Percentiles rank a stretch among this genome's conserved stretches.
These are phyloP conservation scores for Mycosarcoma maydis DNA, from an alignment of 1,284 basidiomycete species.

Conservation along the genomic window DNA sequence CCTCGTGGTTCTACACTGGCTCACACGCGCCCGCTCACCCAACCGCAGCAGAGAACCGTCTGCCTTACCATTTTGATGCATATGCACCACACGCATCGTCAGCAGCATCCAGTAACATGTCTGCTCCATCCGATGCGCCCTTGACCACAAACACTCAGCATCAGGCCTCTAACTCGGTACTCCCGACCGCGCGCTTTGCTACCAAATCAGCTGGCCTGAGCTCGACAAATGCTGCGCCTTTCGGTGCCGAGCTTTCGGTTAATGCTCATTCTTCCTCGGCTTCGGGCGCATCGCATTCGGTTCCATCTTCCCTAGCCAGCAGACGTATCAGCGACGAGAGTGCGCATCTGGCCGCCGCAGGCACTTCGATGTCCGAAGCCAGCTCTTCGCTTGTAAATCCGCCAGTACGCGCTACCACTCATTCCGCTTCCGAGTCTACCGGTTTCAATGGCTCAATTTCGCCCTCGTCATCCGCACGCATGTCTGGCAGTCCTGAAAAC, in stretches of 20 bases:
- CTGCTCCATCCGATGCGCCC: conserved; percentile 7
- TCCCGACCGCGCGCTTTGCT: not conserved
- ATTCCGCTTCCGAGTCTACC: conserved; percentile 14
- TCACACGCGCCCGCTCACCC: conserved; percentile 4
- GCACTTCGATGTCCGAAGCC: conserved; percentile 8
- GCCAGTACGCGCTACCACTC: conserved; percentile 5
- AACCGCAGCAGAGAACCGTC: not conserved
- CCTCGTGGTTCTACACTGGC: conserved; percentile 26
- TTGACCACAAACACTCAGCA: not conserved
- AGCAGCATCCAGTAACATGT: conserved; percentile 4
- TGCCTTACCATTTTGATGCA: conserved; percentile 19
- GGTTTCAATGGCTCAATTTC: conserved; percentile 26
- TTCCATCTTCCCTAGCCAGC: conserved; percentile 2
- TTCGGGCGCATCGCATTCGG: conserved; percentile 1
- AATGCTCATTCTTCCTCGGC: not conserved
- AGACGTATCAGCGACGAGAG: conserved; percentile 28
- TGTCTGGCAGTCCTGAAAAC: conserved; percentile 22
- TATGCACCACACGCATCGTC: conserved; percentile 11
- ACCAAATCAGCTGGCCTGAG: conserved; percentile 1
- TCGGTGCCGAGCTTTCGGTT: conserved; percentile 7
- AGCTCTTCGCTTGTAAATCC: conserved; percentile 1
- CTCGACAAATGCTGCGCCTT: conserved; percentile 11
- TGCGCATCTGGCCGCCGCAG: not conserved
- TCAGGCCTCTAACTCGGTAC: conserved; percentile 1
- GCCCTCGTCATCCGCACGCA: conserved; percentile 26